Percentiles rank a stretch among this genome's conserved stretches.
These are phyloP conservation scores for Dendrobium nobile DNA, from an alignment of 106 monocot genomes.

Conservation along the genomic window DNA sequence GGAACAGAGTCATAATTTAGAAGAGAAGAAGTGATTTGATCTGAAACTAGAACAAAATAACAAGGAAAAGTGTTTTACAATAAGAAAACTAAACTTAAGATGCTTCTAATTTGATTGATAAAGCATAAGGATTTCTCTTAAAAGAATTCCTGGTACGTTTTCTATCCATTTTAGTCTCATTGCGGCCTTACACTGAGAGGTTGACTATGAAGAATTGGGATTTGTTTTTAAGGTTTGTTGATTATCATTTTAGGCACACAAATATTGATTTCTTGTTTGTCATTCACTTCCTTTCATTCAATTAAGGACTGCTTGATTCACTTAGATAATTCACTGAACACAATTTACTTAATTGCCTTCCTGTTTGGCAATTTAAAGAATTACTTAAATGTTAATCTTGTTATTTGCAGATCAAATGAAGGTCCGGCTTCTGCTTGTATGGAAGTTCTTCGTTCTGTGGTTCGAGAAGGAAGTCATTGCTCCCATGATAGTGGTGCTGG, in stretches of 20 bases:
- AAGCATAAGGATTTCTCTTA: neutral
- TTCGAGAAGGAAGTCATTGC: slow-evolving; percentile 27
- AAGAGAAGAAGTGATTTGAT: too few species aligned
- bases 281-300: neutral
- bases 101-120: neutral
- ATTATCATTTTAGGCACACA: neutral
- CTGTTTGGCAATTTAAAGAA: neutral
- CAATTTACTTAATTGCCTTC: neutral
- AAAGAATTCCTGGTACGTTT: neutral
- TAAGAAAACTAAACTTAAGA: neutral
- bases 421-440: slow-evolving; percentile 67
- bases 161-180: too few species aligned
- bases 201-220: neutral
- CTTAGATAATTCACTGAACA: neutral
- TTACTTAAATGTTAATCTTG: neutral
- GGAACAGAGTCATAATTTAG: too few species aligned
- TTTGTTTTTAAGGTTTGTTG: neutral
- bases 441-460: slow-evolving; percentile 52
- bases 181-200: neutral
- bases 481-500: slow-evolving; percentile 64
- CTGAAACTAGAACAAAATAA: too few species aligned
- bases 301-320: neutral
- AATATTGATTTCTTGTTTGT: neutral
- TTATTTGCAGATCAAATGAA: slow-evolving; percentile 47
- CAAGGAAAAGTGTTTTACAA: neutral